Evolutionary conservation across 495 filamentous ascomycete genomes (phyloP).

Genomic region (Neurospora pannonica): DNA sequence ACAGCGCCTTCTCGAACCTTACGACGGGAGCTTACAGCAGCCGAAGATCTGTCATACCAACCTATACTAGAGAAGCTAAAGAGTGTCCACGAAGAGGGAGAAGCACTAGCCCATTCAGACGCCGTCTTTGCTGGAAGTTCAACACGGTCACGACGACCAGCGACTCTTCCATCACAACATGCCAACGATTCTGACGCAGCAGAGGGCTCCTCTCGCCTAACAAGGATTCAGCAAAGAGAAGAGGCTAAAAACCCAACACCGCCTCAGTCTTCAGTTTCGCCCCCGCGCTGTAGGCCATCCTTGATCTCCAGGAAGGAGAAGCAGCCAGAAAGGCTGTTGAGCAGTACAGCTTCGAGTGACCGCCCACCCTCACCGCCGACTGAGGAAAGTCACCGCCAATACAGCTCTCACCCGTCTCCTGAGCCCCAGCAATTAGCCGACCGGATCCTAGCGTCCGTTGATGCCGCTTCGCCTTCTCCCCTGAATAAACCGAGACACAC

Average conservation of each 20-base stretch:
- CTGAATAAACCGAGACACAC: constrained; percentile 43
- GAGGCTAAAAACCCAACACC: not conserved
- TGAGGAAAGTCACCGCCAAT: not conserved
- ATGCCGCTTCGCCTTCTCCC: constrained; percentile 40
- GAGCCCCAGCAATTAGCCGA: constrained; percentile 41
- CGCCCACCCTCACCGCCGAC: not conserved
- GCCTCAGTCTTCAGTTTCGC: not conserved
- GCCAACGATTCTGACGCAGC: not conserved
- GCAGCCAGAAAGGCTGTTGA: not conserved
- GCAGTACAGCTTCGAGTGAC: not conserved
- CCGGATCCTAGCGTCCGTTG: constrained; percentile 48
- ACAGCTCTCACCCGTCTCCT: constrained; percentile 19
- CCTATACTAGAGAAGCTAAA: not conserved
- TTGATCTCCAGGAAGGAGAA: not conserved
- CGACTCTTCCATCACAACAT: not conserved
- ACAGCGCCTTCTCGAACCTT: not conserved
- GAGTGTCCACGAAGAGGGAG: not conserved
- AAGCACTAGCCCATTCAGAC: not conserved
- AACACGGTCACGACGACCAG: not conserved
- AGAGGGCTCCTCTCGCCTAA: not conserved
- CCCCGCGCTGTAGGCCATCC: not conserved
- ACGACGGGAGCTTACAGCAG: not conserved
- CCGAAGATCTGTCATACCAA: not conserved
- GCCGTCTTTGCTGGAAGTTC: not conserved
- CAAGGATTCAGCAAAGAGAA: not conserved